Conservation (phyloP, 345 rosid genomes). For the Arabidopsis suecica region DNA sequence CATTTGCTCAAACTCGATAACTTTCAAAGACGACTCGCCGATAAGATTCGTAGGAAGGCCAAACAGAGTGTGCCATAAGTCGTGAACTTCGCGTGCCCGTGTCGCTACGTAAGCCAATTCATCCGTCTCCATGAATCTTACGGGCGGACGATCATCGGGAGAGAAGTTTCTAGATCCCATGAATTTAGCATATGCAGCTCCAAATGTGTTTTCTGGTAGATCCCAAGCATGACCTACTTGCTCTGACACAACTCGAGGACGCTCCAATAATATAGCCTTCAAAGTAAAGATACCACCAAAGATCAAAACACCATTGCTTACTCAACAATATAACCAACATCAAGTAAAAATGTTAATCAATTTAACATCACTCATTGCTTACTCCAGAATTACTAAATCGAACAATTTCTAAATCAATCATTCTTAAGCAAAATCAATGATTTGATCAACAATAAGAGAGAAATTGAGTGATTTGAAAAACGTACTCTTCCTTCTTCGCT, state of each 20-base stretch:
- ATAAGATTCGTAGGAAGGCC: constrained; percentile 72
- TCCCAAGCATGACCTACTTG: constrained; percentile 80
- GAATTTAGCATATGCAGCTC: constrained; percentile 84
- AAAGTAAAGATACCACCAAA: constrained; percentile 4
- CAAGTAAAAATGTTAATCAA: too few relatives aligned
- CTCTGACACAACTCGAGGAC: constrained; percentile 68
- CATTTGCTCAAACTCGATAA: constrained; percentile 82
- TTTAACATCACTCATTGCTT: neutral
- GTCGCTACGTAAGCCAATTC: constrained; percentile 72
- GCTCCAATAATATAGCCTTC: constrained; percentile 67
- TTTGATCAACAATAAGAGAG: neutral
- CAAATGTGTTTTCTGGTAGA: constrained; percentile 69
- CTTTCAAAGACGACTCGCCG: constrained; percentile 75
- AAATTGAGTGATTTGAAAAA: constrained; percentile 2
- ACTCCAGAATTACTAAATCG: neutral
- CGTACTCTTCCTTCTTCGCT: constrained; percentile 71
- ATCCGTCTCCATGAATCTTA: constrained; percentile 81
- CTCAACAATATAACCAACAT: neutral
- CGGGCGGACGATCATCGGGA: constrained; percentile 76
- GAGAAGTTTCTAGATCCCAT: constrained; percentile 90
- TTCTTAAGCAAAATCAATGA: neutral
- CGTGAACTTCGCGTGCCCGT: constrained; percentile 79
- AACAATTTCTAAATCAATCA: neutral
- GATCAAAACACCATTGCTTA: constrained; percentile 16
- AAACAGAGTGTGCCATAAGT: constrained; percentile 84